Evolutionary conservation across 352 stramenopile species (phyloP), one percentile per base, ranked within the genome.

Genomic region (Phytopythium oedochilum): DNA sequence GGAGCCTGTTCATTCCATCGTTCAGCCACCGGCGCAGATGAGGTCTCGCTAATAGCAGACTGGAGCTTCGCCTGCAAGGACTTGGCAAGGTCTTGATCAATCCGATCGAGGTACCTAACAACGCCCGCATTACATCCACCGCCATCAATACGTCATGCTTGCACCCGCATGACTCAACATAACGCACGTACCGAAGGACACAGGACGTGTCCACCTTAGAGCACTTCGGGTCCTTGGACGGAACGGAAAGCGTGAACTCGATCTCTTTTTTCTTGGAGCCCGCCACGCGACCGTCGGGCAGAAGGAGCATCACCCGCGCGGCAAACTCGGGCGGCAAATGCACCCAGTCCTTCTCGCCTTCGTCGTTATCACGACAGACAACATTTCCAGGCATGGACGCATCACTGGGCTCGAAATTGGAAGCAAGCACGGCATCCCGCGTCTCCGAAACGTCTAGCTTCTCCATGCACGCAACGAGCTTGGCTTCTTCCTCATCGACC

Each of bases 301-400:
- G 57, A 35, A 83, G 29, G 18, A 94, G 36, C 78, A 94, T 84
- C 18, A 90, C 64, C 23, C 84, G 80, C 20, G 76, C 75, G 1
- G 75, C 71, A 60, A 89, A 89, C 56, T 92, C 82, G 5, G 78
- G 72, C 9, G 78, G 74, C 35, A 90, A 71, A 55, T 78, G 63
- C 11, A 91, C 66, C 83, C 83, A 92, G 25, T 88, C 60, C 39
- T 89, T 74, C 20, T 87, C 71, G 18, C 59, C 46, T 14, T 46
- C 22, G 22, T 46, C 40, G 12, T 11, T 20, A n/a, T 3, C 22
- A 20, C 31, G 20, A 9, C 22, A 46, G 3, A 49, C 60, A 32
- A 44, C 35, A 36, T 66, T 44, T 8, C 39, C 63, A 47, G 61
- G n/a, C 9, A 2, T 55, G 20, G n/a, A n/a, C 31, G 18, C 9